A percentile compares a stretch with the other conserved stretches of the same genome.
phyloP scores from a whole-genome alignment of 768 basidiomycete species.

The Tephrocybe sp. region DNA sequence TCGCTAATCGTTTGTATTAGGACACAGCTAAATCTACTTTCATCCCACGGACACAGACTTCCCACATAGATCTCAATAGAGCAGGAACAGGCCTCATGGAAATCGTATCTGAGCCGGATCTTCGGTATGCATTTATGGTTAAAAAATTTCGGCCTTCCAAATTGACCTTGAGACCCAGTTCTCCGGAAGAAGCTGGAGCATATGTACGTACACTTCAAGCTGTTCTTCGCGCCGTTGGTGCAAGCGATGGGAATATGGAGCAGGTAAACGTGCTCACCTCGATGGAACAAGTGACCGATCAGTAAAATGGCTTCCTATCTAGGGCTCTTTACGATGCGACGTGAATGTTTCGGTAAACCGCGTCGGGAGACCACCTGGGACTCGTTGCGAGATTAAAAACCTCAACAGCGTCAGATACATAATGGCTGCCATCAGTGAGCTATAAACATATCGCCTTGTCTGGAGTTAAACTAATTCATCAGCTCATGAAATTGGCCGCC shows the following conservation, averaged over 20 bases:
- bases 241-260: conserved; percentile 97
- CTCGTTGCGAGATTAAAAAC: conserved; percentile 96
- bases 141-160: not conserved
- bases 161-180: conserved; percentile 38
- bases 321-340: conserved; percentile 95
- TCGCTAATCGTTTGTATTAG: conserved; percentile 33
- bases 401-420: conserved; percentile 89
- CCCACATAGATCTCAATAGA: conserved; percentile 84
- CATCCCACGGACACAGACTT: conserved; percentile 46
- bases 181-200: conserved; percentile 86
- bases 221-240: conserved; percentile 77
- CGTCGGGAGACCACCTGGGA: conserved; percentile 61
- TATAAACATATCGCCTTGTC: not conserved
- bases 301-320: not conserved
- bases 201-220: conserved; percentile 86
- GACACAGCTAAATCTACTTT: conserved; percentile 89
- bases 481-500: conserved; percentile 85
- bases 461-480: too few species aligned
- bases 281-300: not conserved
- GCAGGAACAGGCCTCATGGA: conserved; percentile 91
- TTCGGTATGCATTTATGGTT: conserved; percentile 46
- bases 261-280: conserved; percentile 49
- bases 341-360: conserved; percentile 92
- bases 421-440: conserved; percentile 79
- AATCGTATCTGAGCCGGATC: conserved; percentile 93